These are phyloP conservation scores for Thelonectria discophora DNA, from an alignment of 2,329 filamentous ascomycete genomes.

Conservation along the genomic window DNA sequence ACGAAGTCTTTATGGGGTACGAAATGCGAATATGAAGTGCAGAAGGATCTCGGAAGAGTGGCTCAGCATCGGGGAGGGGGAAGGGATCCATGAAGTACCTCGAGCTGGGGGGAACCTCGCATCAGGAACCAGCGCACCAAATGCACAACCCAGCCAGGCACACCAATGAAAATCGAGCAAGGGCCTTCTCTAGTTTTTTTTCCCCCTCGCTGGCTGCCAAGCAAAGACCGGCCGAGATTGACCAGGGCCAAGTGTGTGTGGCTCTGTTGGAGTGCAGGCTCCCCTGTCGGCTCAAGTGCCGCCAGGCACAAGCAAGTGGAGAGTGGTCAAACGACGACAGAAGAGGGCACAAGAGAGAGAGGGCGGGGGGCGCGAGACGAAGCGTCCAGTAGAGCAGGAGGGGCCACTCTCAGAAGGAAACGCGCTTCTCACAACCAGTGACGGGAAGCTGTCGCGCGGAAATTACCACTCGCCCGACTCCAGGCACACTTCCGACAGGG, in stretches of 20 bases:
- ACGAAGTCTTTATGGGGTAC: constrained; percentile 56
- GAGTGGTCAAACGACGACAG: constrained; percentile 22
- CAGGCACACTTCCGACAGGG: constrained; percentile 26
- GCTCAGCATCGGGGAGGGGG: constrained; percentile 25
- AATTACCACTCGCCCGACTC: constrained; percentile 25
- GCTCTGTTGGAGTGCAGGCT: neutral
- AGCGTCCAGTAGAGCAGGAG: constrained; percentile 1
- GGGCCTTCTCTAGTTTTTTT: constrained; percentile 14
- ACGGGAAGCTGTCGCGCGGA: constrained; percentile 23
- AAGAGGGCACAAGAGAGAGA: neutral
- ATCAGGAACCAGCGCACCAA: constrained; percentile 26
- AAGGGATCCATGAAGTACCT: constrained; percentile 39
- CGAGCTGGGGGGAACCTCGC: constrained; percentile 22
- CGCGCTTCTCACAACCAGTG: constrained; percentile 11
- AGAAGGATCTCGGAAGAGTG: constrained; percentile 28
- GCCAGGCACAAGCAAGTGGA: constrained; percentile 17
- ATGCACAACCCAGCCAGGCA: constrained; percentile 13
- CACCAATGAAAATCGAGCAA: constrained; percentile 13
- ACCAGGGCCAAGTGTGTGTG: constrained; percentile 16
- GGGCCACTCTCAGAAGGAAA: neutral
- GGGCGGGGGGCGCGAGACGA: neutral
- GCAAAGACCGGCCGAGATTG: constrained; percentile 25
- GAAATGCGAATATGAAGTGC: constrained; percentile 36
- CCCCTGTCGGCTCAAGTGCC: constrained; percentile 15
- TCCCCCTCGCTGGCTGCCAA: constrained; percentile 14